Evolutionary conservation across 352 stramenopile species (phyloP).

Genomic region (Albugo candida): DNA sequence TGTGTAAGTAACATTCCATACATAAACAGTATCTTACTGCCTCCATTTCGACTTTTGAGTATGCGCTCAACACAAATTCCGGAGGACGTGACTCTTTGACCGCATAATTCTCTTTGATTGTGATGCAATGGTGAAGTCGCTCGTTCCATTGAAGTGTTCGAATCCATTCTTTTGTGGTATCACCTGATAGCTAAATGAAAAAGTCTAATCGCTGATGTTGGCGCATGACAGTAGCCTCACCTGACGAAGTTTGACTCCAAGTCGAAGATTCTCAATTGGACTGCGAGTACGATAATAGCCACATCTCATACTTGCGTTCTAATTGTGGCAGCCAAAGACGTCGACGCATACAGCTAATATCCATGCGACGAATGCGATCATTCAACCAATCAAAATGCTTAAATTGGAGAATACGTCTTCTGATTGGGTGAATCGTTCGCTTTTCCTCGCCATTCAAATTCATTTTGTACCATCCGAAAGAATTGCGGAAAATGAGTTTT

Average conservation of each 20-base stretch:
- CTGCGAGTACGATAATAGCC: constrained; percentile 48
- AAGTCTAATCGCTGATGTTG: not conserved
- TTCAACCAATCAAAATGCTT: no score
- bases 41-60: not conserved
- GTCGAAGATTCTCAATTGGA: constrained; percentile 42
- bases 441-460: no score
- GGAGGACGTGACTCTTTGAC: not conserved
- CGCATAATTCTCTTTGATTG: not conserved
- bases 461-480: no score
- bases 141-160: not conserved
- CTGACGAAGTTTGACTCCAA: constrained; percentile 41
- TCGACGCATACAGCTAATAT: no score
- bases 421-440: no score
- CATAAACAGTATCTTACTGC: no score
- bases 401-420: no score
- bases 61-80: not conserved
- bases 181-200: constrained; percentile 2
- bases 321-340: no score
- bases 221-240: not conserved
- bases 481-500: no score
- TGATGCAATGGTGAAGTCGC: not conserved
- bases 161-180: not conserved
- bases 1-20: no score
- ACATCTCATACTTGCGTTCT: no score
- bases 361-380: no score